Evolutionary conservation across 192 early-diverging fungal species (phyloP), one percentile per base, ranked within the genome.

Genomic region (Coemansia furcata): DNA sequence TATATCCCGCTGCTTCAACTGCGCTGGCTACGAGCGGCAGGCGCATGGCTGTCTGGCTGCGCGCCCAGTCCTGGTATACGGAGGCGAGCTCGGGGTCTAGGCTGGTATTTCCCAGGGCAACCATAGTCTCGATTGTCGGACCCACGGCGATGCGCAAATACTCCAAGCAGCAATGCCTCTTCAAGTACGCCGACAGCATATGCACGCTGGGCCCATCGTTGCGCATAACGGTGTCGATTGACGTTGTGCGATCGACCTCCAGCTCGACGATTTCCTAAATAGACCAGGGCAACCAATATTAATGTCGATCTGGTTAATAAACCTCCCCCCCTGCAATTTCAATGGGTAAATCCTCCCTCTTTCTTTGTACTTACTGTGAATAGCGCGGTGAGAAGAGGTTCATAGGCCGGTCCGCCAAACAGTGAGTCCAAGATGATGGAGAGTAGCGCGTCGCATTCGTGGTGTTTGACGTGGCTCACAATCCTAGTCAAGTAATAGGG

Each of bases 161-260:
- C 14, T 74, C 72, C 49, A 80, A 50, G 55, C 77, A 80, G 47
- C 50, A 17, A 12, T 65, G 52, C 32, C 63, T 73, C 57, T 68
- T 70, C 55, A 80, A 44, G 40, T 74, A 80, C 17, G 77, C 68
- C 1, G 72, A 74, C 11, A 80, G 63, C 68, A 80, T 72, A 49
- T 80, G 68, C 17, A 80, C 71, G 66, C 77, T 80, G 38, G 77
- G 72, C 40, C 68, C 77, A 26, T 80, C 78, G 38, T 80, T 80
- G 60, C 78, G 78, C 78, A 80, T 80, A 11, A 80, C 65, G 2
- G 73, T 80, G 33, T 72, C 73, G 39, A 74, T 69, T 19, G 78
- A 68, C 12, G 38, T 61, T 10, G 78, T 74, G 33, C 78, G 78
- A 68, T 74, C 78, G 19, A 80, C 69, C 58, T 74, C 78, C 26